Evolutionary conservation across 2,329 filamentous ascomycete species (phyloP).

Genomic region (Aspergillus ustus): DNA sequence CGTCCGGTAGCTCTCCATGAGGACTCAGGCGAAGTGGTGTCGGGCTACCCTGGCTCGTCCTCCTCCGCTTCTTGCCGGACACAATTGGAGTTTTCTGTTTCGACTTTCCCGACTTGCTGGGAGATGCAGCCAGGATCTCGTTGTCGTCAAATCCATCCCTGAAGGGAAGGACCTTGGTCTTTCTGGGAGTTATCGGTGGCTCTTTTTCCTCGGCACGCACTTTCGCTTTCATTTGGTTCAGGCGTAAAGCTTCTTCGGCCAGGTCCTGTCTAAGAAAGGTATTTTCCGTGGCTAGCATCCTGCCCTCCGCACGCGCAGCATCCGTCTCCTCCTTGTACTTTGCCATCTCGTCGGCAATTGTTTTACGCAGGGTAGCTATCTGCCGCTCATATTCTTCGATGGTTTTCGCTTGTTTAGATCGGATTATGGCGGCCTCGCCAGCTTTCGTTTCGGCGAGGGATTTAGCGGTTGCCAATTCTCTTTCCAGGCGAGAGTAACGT

Average conservation of each 20-base stretch:
- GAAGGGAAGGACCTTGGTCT: constrained; percentile 52
- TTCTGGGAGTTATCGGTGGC: constrained; percentile 56
- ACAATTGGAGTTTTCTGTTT: constrained; percentile 60
- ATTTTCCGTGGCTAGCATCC: constrained; percentile 62
- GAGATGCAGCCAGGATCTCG: constrained; percentile 61
- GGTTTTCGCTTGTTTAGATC: constrained; percentile 60
- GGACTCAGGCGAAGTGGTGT: constrained; percentile 51
- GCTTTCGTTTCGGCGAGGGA: constrained; percentile 54
- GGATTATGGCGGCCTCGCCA: constrained; percentile 66
- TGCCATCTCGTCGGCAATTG: constrained; percentile 57
- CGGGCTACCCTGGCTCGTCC: constrained; percentile 57
- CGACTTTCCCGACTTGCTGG: constrained; percentile 55
- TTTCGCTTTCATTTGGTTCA: constrained; percentile 48
- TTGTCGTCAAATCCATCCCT: constrained; percentile 69
- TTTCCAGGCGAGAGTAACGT: constrained; percentile 42
- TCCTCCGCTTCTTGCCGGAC: constrained; percentile 63
- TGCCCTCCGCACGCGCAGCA: constrained; percentile 57
- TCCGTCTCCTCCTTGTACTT: constrained; percentile 62
- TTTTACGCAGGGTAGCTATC: constrained; percentile 57
- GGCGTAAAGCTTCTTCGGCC: constrained; percentile 57
- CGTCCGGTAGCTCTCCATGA: constrained; percentile 30
- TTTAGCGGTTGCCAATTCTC: constrained; percentile 46
- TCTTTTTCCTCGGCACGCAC: constrained; percentile 39
- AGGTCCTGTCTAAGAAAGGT: constrained; percentile 65
- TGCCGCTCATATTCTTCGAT: constrained; percentile 59